A percentile compares a stretch with the other conserved stretches of the same genome.
phyloP scores from a whole-genome alignment of 2,329 filamentous ascomycete species.

The Penicillium sp. region DNA sequence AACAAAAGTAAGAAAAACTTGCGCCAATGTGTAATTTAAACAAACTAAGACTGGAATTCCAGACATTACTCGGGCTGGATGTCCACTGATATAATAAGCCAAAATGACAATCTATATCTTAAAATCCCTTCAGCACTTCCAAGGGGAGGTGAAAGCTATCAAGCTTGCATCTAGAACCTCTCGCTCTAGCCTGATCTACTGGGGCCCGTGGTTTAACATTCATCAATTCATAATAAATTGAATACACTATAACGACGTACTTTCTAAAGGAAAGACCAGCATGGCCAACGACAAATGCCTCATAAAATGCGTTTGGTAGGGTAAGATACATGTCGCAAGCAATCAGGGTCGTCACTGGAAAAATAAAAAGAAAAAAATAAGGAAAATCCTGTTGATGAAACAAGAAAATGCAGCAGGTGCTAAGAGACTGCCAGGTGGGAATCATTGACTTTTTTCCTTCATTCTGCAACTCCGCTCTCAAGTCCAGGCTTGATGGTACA shows the following conservation, averaged over 20 bases:
- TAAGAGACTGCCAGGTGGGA: conserved; percentile 14
- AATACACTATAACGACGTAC: conserved; percentile 8
- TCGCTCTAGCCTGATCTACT: background rate
- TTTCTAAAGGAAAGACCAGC: conserved; percentile 5
- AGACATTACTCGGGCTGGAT: background rate
- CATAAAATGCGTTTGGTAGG: conserved; percentile 31
- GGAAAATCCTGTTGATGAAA: background rate
- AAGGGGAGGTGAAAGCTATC: too few species aligned
- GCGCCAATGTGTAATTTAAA: too few species aligned
- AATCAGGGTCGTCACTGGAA: conserved; percentile 28
- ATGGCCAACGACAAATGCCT: conserved; percentile 19
- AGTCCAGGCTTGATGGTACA: conserved; percentile 5
- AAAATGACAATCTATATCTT: background rate
- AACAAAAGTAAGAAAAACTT: too few species aligned
- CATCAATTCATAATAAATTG: background rate
- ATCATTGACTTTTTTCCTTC: conserved; percentile 21
- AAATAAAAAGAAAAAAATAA: background rate
- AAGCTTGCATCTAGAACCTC: background rate
- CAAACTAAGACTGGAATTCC: background rate
- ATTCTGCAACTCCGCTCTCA: conserved; percentile 8
- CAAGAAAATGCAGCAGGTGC: conserved; percentile 16
- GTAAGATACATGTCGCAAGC: conserved; percentile 35
- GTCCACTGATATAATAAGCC: background rate
- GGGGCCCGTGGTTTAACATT: background rate
- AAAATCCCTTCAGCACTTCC: too few species aligned